Conservation (phyloP, 257 asterid genomes). For the Salvia rosmarinus region DNA sequence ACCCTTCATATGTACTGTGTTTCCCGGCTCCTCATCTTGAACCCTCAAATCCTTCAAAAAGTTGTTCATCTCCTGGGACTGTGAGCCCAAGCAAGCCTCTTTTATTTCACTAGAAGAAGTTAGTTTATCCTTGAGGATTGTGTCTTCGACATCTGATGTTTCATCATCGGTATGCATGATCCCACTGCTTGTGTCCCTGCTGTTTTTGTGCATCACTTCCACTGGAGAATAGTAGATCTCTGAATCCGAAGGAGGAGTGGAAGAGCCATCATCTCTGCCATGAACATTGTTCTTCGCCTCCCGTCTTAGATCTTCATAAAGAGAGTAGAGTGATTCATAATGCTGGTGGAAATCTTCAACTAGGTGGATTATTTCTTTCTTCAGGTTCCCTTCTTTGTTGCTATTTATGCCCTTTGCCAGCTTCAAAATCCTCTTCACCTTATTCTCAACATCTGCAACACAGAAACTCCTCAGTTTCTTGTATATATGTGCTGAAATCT, state of each 20-base stretch:
- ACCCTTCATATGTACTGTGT: conserved; percentile 18
- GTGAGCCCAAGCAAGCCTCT: conserved; percentile 24
- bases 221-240: conserved; percentile 56
- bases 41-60: conserved; percentile 32
- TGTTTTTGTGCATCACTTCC: conserved; percentile 34
- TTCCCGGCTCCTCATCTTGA: conserved; percentile 39
- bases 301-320: conserved; percentile 56
- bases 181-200: neutral
- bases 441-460: conserved; percentile 64
- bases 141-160: conserved; percentile 49
- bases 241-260: conserved; percentile 45
- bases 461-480: neutral
- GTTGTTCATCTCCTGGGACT: conserved; percentile 29
- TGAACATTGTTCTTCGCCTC: conserved; percentile 48
- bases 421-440: conserved; percentile 59
- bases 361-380: conserved; percentile 56
- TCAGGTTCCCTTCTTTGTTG: conserved; percentile 55
- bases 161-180: neutral
- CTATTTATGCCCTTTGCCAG: conserved; percentile 60
- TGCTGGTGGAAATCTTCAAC: conserved; percentile 64
- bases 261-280: conserved; percentile 33
- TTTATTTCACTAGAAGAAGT: conserved; percentile 61
- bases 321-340: conserved; percentile 53
- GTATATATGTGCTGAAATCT: neutral
- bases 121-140: conserved; percentile 60